phyloP scores from a whole-genome alignment of 768 basidiomycete species.

The Collybia nuda region DNA sequence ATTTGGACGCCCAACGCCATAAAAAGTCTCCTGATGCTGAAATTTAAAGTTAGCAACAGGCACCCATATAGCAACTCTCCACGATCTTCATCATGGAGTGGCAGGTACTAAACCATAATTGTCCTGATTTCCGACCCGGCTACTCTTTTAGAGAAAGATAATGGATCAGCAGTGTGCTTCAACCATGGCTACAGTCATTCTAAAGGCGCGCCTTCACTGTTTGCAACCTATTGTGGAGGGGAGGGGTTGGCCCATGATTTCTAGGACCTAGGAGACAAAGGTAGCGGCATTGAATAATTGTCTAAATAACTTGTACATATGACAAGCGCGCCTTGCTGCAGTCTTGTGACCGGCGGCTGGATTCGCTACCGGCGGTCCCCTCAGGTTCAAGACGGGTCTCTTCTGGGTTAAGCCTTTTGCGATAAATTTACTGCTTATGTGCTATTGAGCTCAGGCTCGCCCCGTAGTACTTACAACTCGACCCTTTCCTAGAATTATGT shows the following conservation, averaged over 20 bases:
- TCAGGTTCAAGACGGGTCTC: neutral
- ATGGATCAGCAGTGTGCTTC: too few species aligned
- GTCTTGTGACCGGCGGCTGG: conserved; percentile 15
- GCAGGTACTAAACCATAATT: conserved; percentile 4
- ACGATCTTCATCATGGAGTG: conserved; percentile 1
- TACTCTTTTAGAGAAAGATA: too few species aligned
- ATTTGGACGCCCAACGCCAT: too few species aligned
- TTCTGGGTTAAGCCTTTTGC: too few species aligned
- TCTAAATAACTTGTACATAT: too few species aligned
- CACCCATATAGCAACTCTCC: conserved; percentile 2
- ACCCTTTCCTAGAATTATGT: too few species aligned
- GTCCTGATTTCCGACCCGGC: neutral
- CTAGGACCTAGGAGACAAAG: neutral
- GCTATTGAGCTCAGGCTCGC: too few species aligned
- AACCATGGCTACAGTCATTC: too few species aligned
- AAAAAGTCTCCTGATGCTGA: too few species aligned
- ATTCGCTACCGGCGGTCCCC: conserved; percentile 15
- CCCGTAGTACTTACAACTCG: too few species aligned
- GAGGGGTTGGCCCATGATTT: neutral
- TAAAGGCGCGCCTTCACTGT: neutral
- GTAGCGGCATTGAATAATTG: too few species aligned
- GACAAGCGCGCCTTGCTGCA: neutral
- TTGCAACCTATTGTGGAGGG: neutral
- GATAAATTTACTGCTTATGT: too few species aligned
- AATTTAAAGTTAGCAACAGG: neutral